Evolutionary conservation across 2,329 filamentous ascomycete species (phyloP).

Genomic region (Colletotrichum eleusines): DNA sequence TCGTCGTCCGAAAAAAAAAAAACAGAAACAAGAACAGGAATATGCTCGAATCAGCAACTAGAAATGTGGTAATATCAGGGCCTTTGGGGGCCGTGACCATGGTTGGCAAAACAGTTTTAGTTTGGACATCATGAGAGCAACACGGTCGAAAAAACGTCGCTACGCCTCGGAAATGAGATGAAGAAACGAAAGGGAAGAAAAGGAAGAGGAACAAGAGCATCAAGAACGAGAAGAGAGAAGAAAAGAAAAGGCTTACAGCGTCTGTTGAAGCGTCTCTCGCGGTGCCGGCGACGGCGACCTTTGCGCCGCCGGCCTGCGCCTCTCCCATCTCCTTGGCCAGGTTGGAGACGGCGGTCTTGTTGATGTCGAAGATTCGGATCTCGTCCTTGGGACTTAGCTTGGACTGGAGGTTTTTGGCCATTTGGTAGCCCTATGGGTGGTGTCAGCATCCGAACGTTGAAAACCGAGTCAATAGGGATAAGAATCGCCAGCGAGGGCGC

Average conservation of each 20-base stretch:
- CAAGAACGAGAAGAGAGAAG: background rate
- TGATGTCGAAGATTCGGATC: constrained; percentile 69
- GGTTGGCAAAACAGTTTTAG: constrained; percentile 18
- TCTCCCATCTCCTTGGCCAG: constrained; percentile 62
- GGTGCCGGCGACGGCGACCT: constrained; percentile 58
- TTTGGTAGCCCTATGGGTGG: constrained; percentile 66
- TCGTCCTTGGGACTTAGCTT: constrained; percentile 65
- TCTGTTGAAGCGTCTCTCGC: constrained; percentile 63
- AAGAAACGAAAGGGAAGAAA: background rate
- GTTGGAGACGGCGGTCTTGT: constrained; percentile 59
- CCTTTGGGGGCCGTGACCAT: background rate
- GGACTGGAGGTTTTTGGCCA: constrained; percentile 72
- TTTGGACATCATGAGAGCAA: constrained; percentile 1
- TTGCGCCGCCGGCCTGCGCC: constrained; percentile 58
- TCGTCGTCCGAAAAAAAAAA: background rate
- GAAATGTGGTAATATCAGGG: constrained; percentile 44
- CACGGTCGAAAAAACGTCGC: background rate
- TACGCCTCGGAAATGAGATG: constrained; percentile 39
- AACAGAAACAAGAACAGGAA: constrained; percentile 60
- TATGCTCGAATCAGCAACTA: constrained; percentile 68
- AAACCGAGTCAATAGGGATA: background rate
- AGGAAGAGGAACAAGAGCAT: too few relatives aligned
- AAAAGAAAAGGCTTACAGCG: constrained; percentile 58
- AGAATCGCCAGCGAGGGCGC: constrained; percentile 36
- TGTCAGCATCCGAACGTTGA: background rate